Conservation (phyloP, 176 grass and related monocot genomes). For the Miscanthus lutarioriparius region DNA sequence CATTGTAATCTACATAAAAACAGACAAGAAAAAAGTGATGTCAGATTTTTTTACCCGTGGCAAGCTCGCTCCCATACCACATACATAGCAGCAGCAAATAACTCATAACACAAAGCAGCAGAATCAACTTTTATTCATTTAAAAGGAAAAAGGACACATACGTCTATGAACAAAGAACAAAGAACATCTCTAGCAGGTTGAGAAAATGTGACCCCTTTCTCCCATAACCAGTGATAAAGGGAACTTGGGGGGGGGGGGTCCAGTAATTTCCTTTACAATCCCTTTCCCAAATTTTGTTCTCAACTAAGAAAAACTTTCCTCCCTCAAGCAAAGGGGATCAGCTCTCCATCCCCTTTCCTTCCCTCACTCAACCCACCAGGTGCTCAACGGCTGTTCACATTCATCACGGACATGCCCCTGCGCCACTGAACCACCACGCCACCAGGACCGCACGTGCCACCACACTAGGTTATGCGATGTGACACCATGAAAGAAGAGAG, state of each 20-base stretch:
- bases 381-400: not conserved
- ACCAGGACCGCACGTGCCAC: not conserved
- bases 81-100: not conserved
- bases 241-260: not conserved
- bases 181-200: not conserved
- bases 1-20: slow-evolving; percentile 85
- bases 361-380: not conserved
- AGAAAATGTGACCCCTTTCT: not conserved
- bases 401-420: not conserved
- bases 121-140: not conserved
- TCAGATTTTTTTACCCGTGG: not conserved
- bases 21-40: not conserved
- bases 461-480: not conserved
- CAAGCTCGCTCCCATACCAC: not conserved
- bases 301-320: not conserved
- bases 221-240: not conserved
- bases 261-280: not conserved
- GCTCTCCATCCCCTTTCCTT: not conserved
- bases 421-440: not conserved
- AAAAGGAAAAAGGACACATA: slow-evolving; percentile 1
- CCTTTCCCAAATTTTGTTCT: not conserved
- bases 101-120: not conserved
- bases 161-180: not conserved
- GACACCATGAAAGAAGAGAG: not conserved
- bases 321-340: not conserved